phyloP scores from a whole-genome alignment of 768 basidiomycete species.

The Boletus barrowsii region DNA sequence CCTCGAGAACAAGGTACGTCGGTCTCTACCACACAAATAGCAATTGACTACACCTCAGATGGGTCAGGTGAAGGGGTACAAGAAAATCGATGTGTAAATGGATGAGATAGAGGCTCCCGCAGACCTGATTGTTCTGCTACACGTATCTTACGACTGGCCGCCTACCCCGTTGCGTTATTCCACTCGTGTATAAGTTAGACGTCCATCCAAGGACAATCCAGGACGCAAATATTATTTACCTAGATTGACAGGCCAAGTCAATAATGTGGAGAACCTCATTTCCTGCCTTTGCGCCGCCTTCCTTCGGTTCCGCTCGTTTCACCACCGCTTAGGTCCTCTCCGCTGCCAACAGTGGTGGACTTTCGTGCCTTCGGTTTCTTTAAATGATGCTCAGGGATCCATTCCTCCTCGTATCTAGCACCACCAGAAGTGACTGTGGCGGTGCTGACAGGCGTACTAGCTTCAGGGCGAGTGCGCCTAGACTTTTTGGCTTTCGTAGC shows the following conservation, averaged over 20 bases:
- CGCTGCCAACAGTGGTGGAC: conserved; percentile 50
- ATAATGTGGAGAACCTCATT: conserved; percentile 28
- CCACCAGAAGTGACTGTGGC: conserved; percentile 60
- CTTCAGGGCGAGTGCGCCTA: conserved; percentile 40
- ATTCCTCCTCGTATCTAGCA: conserved; percentile 80
- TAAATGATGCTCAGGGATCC: conserved; percentile 89
- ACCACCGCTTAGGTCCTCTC: conserved; percentile 63
- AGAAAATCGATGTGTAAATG: conserved; percentile 58
- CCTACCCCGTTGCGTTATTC: not conserved
- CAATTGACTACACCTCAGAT: not conserved
- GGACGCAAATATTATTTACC: not conserved
- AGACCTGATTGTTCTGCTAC: not conserved
- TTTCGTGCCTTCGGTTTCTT: conserved; percentile 58
- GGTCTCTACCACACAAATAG: not conserved
- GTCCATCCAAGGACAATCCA: not conserved
- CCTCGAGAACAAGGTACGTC: conserved; percentile 70
- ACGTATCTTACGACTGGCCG: not conserved
- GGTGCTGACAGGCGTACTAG: conserved; percentile 54
- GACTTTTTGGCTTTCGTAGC: conserved; percentile 53
- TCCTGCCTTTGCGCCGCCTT: conserved; percentile 47
- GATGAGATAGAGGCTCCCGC: not conserved
- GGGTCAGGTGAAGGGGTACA: conserved; percentile 82
- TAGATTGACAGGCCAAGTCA: not conserved
- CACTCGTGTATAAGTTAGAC: conserved; percentile 7
- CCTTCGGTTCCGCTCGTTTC: conserved; percentile 64